Percentiles rank a stretch among this genome's conserved stretches.
These are phyloP conservation scores for Aspergillus nidulans DNA, from an alignment of 495 filamentous ascomycete genomes.

Conservation along the genomic window DNA sequence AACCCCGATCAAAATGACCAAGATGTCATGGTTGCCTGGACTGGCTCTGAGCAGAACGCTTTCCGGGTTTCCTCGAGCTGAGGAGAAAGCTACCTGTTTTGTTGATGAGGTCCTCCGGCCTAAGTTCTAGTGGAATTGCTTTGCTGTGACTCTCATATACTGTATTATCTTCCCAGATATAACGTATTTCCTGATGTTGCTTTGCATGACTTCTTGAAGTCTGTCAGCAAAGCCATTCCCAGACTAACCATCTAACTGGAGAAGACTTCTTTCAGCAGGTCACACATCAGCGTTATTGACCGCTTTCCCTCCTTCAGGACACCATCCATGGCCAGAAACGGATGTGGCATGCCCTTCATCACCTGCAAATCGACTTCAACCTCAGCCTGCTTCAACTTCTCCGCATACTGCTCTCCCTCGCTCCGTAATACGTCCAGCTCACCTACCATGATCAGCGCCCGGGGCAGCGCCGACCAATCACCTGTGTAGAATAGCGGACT, in stretches of 20 bases:
- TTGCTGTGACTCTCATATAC: neutral
- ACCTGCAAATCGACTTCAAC: slow-evolving; percentile 52
- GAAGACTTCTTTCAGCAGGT: slow-evolving; percentile 45
- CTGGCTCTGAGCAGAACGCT: neutral
- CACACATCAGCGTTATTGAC: slow-evolving; percentile 52
- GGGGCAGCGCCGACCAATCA: slow-evolving; percentile 46
- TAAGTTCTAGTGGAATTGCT: too few species aligned
- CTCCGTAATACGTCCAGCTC: slow-evolving; percentile 52
- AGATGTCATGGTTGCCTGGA: neutral
- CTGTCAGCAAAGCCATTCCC: neutral
- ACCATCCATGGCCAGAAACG: slow-evolving; percentile 59
- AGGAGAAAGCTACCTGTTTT: too few species aligned
- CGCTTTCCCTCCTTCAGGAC: slow-evolving; percentile 48
- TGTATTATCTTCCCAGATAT: neutral
- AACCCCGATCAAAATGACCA: neutral
- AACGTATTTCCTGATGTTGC: neutral
- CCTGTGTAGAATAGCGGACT: slow-evolving; percentile 49
- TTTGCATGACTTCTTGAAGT: neutral
- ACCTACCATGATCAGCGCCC: slow-evolving; percentile 51
- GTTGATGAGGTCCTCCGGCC: too few species aligned
- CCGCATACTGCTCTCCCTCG: slow-evolving; percentile 48
- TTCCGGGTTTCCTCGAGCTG: neutral
- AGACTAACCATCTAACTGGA: neutral
- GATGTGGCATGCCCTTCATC: slow-evolving; percentile 59
- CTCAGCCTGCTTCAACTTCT: slow-evolving; percentile 46